Evolutionary conservation across 2,329 filamentous ascomycete genomes (phyloP).

Genomic region (Pseudopithomyces maydicus): DNA sequence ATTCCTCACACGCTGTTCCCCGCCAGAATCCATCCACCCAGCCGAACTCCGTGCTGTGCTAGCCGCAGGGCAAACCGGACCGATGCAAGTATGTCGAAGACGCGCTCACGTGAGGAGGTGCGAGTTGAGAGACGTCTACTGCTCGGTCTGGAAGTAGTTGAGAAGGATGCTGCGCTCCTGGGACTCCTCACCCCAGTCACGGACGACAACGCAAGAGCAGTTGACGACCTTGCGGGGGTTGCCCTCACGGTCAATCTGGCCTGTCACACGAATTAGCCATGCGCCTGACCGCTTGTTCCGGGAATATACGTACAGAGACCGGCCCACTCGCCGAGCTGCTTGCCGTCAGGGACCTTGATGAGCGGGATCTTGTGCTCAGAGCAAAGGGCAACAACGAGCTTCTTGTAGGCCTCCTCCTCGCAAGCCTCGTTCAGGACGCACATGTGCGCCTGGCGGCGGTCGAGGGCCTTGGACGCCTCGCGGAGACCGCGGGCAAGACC

Average conservation of each 20-base stretch:
- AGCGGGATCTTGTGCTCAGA: constrained; percentile 99
- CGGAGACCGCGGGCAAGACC: constrained; percentile 97
- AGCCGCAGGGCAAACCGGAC: constrained; percentile 15
- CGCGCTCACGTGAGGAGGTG: constrained; percentile 15
- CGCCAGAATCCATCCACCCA: neutral
- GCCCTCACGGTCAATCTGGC: constrained; percentile 97
- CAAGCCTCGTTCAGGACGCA: constrained; percentile 99
- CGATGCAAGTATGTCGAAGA: constrained; percentile 18
- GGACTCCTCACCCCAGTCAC: constrained; percentile 99
- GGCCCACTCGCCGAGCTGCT: constrained; percentile 99
- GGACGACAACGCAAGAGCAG: constrained; percentile 99
- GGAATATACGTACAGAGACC: constrained; percentile 83
- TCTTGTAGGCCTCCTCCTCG: constrained; percentile 99
- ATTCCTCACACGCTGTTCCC: neutral
- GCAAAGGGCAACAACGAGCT: constrained; percentile 98
- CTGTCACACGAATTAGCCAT: constrained; percentile 53
- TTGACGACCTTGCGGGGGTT: constrained; percentile 99
- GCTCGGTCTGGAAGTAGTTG: constrained; percentile 98
- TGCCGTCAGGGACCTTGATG: constrained; percentile 99
- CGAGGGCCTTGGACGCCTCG: constrained; percentile 97
- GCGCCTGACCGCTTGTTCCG: neutral
- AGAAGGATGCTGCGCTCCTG: constrained; percentile 98
- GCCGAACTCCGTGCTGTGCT: constrained; percentile 19
- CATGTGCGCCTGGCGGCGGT: constrained; percentile 99
- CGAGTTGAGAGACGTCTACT: constrained; percentile 46